A percentile compares a stretch with the other conserved stretches of the same genome.
Conservation (phyloP, 1,284 basidiomycete genomes). For the Vanrija sp. region DNA sequence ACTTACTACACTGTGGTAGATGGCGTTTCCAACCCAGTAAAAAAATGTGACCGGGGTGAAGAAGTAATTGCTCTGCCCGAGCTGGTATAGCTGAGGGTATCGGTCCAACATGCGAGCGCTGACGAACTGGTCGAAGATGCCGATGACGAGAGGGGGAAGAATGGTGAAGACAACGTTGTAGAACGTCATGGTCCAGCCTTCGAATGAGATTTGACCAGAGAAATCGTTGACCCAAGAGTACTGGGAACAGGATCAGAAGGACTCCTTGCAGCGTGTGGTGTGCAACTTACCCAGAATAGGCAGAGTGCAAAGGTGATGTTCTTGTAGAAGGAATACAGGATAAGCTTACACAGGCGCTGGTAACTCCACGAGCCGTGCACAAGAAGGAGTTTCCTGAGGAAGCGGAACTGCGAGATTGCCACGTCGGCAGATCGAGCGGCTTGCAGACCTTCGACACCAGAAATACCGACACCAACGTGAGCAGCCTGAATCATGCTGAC, state of each 20-base stretch:
- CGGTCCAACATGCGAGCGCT: conserved; percentile 93
- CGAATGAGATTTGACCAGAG: conserved; percentile 96
- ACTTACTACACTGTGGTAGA: conserved; percentile 87
- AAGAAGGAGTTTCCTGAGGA: conserved; percentile 86
- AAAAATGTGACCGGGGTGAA: conserved; percentile 90
- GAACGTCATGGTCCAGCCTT: conserved; percentile 95
- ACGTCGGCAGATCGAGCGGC: conserved; percentile 95
- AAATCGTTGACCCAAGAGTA: conserved; percentile 99
- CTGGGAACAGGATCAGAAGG: conserved; percentile 50
- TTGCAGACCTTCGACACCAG: conserved; percentile 97
- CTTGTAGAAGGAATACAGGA: conserved; percentile 94
- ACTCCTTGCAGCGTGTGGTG: no score
- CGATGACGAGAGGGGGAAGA: conserved; percentile 93
- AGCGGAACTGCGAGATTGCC: conserved; percentile 98
- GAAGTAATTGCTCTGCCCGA: conserved; percentile 87
- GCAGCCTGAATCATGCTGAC: conserved; percentile 62
- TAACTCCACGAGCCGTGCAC: conserved; percentile 99
- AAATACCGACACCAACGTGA: conserved; percentile 86
- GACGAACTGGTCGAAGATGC: conserved; percentile 96
- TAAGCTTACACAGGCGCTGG: conserved; percentile 87
- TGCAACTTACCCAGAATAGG: conserved; percentile 77
- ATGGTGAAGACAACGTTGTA: conserved; percentile 94
- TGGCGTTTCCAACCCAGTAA: conserved; percentile 90
- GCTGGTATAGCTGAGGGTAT: conserved; percentile 92
- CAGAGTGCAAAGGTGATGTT: conserved; percentile 98